Evolutionary conservation across 768 basidiomycete species (phyloP), one percentile per base, ranked within the genome.

Genomic region (Suillus variegatus): DNA sequence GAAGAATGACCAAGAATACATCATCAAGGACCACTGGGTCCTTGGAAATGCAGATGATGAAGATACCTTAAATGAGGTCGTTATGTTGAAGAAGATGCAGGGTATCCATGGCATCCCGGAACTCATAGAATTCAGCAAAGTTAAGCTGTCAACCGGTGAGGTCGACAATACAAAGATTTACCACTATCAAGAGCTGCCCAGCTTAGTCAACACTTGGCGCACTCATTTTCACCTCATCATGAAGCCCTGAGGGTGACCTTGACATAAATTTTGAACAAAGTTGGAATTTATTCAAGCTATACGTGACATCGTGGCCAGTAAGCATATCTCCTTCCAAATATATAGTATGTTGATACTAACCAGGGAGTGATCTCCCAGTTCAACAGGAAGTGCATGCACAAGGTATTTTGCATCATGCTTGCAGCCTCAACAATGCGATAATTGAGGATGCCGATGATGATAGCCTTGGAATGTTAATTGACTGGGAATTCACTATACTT

Each of bases 1-100:
- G 8, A 40, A 22, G 9, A 32, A 25, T 6, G n/a, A 43, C 4
- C 10, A 32, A 28, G 60, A 51, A 6, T 60, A 64, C 0, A 40
- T 35, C 6, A 43, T 68, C 22, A 68, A 68, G 38, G 63, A 66
- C 41, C 32, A 46, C 6, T 68, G 65, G 65, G 64, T 64, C 8
- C 32, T 35, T 7, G 49, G 49, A 13, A 14, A 25, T 25, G 49
- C 13, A 10, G 16, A 54, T 1, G 54, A 64, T 20, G 43, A 54
- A 2, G n/a, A 63, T 25, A 62, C 47, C 40, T 62, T 56, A 3
- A 64, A 60, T 1, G 61, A 69, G 44, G 57, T 52, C 2, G n/a
- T 7, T 12, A 68, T 68, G 9, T 32, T 68, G 9, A n/a, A 38
- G 7, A 60, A 40, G 5, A 62, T 69, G 20, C 40, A 62, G 6